Evolutionary conservation across 345 rosid species (phyloP), one percentile per base, ranked within the genome.

Genomic region (Populus ilicifolia): DNA sequence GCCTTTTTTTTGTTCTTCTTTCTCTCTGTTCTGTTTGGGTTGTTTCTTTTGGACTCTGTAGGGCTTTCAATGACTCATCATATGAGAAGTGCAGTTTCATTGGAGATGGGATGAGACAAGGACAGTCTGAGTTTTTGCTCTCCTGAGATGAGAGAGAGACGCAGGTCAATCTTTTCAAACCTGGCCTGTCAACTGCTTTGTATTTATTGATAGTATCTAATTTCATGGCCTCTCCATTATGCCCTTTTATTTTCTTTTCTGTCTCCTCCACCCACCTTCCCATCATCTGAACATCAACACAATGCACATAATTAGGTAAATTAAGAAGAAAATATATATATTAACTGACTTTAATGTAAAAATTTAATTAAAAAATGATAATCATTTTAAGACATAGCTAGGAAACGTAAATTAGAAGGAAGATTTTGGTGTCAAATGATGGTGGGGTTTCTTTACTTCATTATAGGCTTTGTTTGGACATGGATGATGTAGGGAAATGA

Each of bases 141-240:
- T 71, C 74, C 44, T 5, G 69, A 20, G 25, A 52, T 38, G 56
- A 41, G 69, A 56, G 84, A 79, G 77, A 78, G 82, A 82, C 83
- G 73, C 80, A 86, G 88, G 91, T 85, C 91, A 86, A 88, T 87
- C 90, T 83, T 87, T 84, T 86, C 89, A 88, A 83, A 79, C 85
- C 75, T 36, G 85, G 85, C 85, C 90, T 86, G 91, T 88, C 90
- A 84, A 84, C 79, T 87, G 87, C 69, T 84, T 85, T 84, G 88
- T 83, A 81, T 86, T 88, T 79, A 80, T 83, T 84, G 83, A 82
- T 85, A 84, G 59, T 76, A 81, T 81, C 80, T 81, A 83, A 83
- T 79, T 30, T 74, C 79, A 81, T 84, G 80, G 63, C 81, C 83
- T 82, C 83, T 86, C 82, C 75, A 80, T 78, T 85, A 82, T 71